These are phyloP conservation scores for Arthroderma uncinatum DNA, from an alignment of 2,329 filamentous ascomycete species.

Conservation along the genomic window DNA sequence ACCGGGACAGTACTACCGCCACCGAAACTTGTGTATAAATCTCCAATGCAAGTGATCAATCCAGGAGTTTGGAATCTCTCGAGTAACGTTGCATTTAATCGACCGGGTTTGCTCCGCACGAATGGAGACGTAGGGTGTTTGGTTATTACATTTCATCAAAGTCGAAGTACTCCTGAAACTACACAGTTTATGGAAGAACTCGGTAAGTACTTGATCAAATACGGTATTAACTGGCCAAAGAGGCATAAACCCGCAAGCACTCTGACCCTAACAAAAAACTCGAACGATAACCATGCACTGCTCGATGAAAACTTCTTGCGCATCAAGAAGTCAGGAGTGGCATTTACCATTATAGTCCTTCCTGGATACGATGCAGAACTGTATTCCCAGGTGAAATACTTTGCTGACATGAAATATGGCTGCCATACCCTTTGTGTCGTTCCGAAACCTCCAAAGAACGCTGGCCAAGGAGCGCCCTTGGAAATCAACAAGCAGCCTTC, in stretches of 20 bases:
- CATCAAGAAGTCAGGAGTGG: conserved; percentile 1
- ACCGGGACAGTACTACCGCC: conserved; percentile 12
- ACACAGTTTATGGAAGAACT: background rate
- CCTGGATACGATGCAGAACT: conserved; percentile 11
- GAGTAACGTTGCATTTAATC: background rate
- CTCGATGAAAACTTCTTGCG: background rate
- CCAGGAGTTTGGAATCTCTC: conserved; percentile 5
- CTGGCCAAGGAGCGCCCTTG: background rate
- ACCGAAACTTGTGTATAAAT: conserved; percentile 10
- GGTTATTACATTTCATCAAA: background rate
- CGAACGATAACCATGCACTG: background rate
- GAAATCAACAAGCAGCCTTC: conserved; percentile 2
- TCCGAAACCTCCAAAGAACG: conserved; percentile 2
- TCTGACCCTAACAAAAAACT: background rate
- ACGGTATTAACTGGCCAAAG: conserved; percentile 10
- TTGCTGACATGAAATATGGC: conserved; percentile 15
- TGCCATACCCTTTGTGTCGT: conserved; percentile 15
- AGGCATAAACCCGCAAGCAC: background rate
- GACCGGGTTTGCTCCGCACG: background rate
- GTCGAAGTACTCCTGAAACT: background rate
- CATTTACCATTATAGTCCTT: conserved; percentile 15
- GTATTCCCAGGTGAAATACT: conserved; percentile 17
- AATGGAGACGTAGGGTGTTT: background rate
- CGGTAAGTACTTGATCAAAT: background rate
- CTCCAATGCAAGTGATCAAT: background rate